A percentile compares a stretch with the other conserved stretches of the same genome.
Conservation (phyloP, 2,329 filamentous ascomycete species). For the Thielaviopsis populi region DNA sequence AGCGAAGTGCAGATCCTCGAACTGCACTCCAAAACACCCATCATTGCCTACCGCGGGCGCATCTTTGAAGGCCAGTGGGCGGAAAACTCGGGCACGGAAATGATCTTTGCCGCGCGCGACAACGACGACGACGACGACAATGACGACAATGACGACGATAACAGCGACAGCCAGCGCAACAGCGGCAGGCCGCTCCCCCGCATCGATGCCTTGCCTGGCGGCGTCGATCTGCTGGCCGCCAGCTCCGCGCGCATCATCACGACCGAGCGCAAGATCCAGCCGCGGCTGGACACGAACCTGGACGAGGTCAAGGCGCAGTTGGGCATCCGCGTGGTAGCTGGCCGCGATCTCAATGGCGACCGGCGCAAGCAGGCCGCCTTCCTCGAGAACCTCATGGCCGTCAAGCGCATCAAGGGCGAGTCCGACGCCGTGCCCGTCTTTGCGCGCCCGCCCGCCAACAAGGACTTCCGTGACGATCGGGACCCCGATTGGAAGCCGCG, state of each 20-base stretch:
- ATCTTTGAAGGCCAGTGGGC: constrained; percentile 72
- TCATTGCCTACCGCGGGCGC: constrained; percentile 65
- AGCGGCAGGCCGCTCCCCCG: constrained; percentile 25
- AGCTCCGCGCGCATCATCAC: constrained; percentile 56
- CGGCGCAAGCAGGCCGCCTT: constrained; percentile 40
- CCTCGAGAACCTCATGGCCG: constrained; percentile 47
- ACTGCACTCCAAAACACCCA: constrained; percentile 58
- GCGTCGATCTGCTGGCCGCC: constrained; percentile 57
- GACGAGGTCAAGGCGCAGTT: constrained; percentile 27
- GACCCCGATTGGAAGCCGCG: constrained; percentile 26
- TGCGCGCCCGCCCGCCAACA: constrained; percentile 31
- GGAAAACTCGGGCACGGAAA: constrained; percentile 68
- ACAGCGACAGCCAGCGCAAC: constrained; percentile 27
- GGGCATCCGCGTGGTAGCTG: constrained; percentile 31
- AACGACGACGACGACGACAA: constrained; percentile 26
- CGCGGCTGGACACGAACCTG: constrained; percentile 25
- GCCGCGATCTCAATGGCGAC: constrained; percentile 33
- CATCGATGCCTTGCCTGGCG: constrained; percentile 37
- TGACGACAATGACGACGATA: constrained; percentile 23
- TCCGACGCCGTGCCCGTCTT: constrained; percentile 49
- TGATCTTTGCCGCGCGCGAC: constrained; percentile 47
- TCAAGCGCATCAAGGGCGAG: constrained; percentile 51
- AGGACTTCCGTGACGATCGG: constrained; percentile 29
- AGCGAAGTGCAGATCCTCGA: constrained; percentile 64
- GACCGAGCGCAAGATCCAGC: constrained; percentile 44